These are phyloP conservation scores for Diphasiastrum complanatum DNA, from an alignment of 83 land plant species.

Conservation along the genomic window DNA sequence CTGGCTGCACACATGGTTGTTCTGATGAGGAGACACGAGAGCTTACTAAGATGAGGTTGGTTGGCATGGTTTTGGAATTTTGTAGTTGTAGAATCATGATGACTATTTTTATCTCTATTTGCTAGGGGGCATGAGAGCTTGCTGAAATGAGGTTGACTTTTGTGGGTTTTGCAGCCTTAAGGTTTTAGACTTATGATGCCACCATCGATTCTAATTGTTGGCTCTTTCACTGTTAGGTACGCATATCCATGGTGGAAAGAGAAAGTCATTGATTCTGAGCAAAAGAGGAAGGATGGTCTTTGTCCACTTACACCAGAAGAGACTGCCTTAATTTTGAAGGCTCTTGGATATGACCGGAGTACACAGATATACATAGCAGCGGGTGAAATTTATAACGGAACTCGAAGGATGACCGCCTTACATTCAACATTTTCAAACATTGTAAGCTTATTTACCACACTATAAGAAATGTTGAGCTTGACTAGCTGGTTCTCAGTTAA, in stretches of 20 bases:
- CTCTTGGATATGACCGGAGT: constrained; percentile 52
- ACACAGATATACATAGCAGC: constrained; percentile 85
- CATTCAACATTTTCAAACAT: constrained; percentile 58
- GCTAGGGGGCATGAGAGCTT: neutral
- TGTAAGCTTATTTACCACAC: no score
- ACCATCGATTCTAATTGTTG: neutral
- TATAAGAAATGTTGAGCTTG: no score
- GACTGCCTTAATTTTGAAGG: constrained; percentile 55
- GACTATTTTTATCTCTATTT: neutral
- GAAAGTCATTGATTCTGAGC: constrained; percentile 68
- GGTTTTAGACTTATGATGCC: neutral
- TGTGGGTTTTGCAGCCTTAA: constrained; percentile 8
- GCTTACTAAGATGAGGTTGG: constrained; percentile 53
- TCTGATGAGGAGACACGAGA: constrained; percentile 45
- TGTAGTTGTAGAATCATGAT: constrained; percentile 4
- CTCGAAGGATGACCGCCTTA: constrained; percentile 47
- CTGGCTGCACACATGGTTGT: constrained; percentile 84
- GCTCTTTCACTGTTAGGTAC: constrained; percentile 68
- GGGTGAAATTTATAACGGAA: constrained; percentile 81
- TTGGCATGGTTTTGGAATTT: neutral
- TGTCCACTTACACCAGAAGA: constrained; percentile 96
- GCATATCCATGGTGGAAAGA: constrained; percentile 95
- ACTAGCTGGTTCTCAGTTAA: no score
- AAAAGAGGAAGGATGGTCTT: constrained; percentile 63
- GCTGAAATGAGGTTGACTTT: neutral